phyloP scores from a whole-genome alignment of 495 filamentous ascomycete species.

The Poronia punctata region DNA sequence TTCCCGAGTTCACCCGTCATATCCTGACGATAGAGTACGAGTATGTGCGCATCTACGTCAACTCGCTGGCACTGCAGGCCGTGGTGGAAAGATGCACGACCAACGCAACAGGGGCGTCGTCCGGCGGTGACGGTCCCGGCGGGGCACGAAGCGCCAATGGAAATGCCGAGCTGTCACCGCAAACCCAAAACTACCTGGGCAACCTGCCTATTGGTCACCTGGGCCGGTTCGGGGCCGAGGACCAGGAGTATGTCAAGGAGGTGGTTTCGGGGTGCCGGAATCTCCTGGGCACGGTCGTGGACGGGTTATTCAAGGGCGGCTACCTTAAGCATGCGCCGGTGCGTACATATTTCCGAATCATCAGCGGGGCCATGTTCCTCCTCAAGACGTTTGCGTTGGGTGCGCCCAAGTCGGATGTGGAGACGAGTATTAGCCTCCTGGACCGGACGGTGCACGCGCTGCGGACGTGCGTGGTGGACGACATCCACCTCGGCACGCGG shows the following conservation, averaged over 20 bases:
- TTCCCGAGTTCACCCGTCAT: constrained; percentile 70
- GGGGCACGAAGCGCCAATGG: constrained; percentile 20
- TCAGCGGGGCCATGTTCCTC: constrained; percentile 91
- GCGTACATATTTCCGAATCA: constrained; percentile 87
- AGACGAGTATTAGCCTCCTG: constrained; percentile 71
- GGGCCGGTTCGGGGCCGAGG: constrained; percentile 49
- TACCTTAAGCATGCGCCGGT: constrained; percentile 90
- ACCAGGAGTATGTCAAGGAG: constrained; percentile 76
- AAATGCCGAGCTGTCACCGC: constrained; percentile 46
- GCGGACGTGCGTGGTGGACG: constrained; percentile 81
- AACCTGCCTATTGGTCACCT: constrained; percentile 49
- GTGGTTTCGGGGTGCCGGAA: constrained; percentile 83
- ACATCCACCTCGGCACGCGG: constrained; percentile 88
- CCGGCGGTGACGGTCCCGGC: constrained; percentile 25
- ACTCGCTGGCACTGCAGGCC: constrained; percentile 87
- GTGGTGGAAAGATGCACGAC: constrained; percentile 88
- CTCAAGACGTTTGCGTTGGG: constrained; percentile 91
- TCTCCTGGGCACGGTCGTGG: constrained; percentile 73
- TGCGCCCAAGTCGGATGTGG: constrained; percentile 81
- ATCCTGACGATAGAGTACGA: constrained; percentile 89
- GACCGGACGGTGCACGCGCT: constrained; percentile 74
- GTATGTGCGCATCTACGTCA: constrained; percentile 85
- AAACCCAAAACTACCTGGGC: constrained; percentile 52
- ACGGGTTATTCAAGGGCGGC: constrained; percentile 72
- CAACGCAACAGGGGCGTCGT: constrained; percentile 49